Percentiles rank a stretch among this genome's conserved stretches.
These are phyloP conservation scores for Pseudogymnoascus sp. DNA, from an alignment of 2,329 filamentous ascomycete species.

Conservation along the genomic window DNA sequence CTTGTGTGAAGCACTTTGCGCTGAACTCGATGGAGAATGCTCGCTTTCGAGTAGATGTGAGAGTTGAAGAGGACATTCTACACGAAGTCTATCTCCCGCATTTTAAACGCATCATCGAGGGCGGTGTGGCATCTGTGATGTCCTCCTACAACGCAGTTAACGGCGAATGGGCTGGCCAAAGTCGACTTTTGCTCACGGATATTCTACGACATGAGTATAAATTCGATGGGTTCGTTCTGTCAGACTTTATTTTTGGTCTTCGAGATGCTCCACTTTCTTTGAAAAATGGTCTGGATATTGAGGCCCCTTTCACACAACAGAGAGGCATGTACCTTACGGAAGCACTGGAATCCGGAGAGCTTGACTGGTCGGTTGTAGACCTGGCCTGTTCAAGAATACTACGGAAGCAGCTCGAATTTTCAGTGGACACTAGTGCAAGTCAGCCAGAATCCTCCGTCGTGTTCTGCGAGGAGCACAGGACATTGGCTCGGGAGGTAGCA, in stretches of 20 bases:
- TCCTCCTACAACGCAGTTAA: constrained; percentile 15
- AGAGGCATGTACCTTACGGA: neutral
- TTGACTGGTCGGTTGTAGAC: constrained; percentile 11
- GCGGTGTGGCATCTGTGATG: constrained; percentile 14
- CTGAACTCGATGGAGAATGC: constrained; percentile 29
- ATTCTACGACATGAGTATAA: constrained; percentile 12
- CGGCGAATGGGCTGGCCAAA: constrained; percentile 16
- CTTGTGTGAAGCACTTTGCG: constrained; percentile 28
- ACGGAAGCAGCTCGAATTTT: constrained; percentile 9
- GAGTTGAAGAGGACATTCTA: constrained; percentile 23
- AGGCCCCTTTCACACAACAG: constrained; percentile 14
- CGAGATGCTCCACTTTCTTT: constrained; percentile 11
- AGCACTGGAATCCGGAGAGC: constrained; percentile 11
- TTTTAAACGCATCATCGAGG: constrained; percentile 14
- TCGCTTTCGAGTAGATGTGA: constrained; percentile 25
- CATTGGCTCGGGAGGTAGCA: constrained; percentile 5
- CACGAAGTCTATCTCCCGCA: constrained; percentile 24
- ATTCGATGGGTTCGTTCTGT: constrained; percentile 16
- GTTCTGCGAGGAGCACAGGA: constrained; percentile 10
- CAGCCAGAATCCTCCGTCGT: neutral
- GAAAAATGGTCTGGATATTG: constrained; percentile 14
- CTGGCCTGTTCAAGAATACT: constrained; percentile 7
- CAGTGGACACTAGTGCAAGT: neutral
- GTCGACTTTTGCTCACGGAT: constrained; percentile 9
- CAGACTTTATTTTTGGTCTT: constrained; percentile 14